These are phyloP conservation scores for Sporobolomyces roseus DNA, from an alignment of 768 basidiomycete species.

Conservation along the genomic window DNA sequence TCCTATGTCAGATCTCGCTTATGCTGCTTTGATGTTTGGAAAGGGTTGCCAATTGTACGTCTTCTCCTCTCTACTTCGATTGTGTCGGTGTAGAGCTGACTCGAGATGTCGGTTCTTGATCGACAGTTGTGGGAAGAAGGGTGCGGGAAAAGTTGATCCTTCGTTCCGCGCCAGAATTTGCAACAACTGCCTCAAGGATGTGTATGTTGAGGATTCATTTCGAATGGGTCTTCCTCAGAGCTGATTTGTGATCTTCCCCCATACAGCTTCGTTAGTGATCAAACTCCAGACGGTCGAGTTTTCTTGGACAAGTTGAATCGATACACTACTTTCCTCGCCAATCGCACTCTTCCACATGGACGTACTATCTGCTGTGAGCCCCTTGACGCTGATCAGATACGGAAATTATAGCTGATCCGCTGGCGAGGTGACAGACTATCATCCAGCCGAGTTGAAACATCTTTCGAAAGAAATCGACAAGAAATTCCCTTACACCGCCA, in stretches of 20 bases:
- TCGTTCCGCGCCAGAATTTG: constrained; percentile 21
- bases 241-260: neutral
- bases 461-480: neutral
- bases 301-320: too few species aligned
- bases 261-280: neutral
- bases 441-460: neutral
- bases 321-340: neutral
- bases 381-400: too few species aligned
- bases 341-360: neutral
- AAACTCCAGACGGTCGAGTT: too few species aligned
- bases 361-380: neutral
- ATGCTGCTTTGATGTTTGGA: constrained; percentile 15
- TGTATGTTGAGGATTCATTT: neutral
- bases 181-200: constrained; percentile 1
- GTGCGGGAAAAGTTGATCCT: constrained; percentile 25
- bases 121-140: constrained; percentile 6
- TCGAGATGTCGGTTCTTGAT: neutral
- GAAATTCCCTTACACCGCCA: neutral
- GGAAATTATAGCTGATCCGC: neutral
- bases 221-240: neutral
- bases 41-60: constrained; percentile 22
- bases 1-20: constrained; percentile 23
- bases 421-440: neutral
- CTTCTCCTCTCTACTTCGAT: neutral
- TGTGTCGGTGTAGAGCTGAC: neutral